Evolutionary conservation across 108 stramenopile genomes (phyloP), one percentile per base, ranked within the genome.

Genomic region (Cyclotella cryptica): DNA sequence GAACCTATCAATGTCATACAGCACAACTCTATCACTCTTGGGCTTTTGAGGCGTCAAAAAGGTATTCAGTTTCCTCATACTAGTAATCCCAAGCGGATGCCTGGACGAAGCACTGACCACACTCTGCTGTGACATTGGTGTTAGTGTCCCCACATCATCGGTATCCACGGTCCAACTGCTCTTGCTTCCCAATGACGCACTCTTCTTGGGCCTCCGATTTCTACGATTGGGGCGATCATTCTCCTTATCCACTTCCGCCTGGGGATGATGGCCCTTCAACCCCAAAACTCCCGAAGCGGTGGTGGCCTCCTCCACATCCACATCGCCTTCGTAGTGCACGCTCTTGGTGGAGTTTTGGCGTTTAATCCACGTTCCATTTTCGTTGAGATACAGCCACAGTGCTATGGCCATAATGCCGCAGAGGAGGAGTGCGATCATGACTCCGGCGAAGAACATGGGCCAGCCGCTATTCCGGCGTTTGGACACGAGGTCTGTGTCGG

Each of bases 251-350:
- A 59, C 42, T 41, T 28, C 59, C 68, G 76, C 62, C 21, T n/a
- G 41, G 0, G 76, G 76, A 49, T 77, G 76, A 63, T 77, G 76
- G 43, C 76, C 76, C 49, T 77, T 77, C 14, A 68, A 54, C 40
- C 76, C 76, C 49, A 77, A 67, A 0, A 69, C 59, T 29, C 76
- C 76, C 42, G 59, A 69, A 18, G 68, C 60, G 10, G 68, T 77
- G 22, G 57, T 62, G 51, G 59, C 68, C 9, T 28, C 66, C 47
- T 76, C 75, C 45, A 60, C n/a, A 76, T 76, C 67, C 17, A 45
- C 75, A 29, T 69, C 60, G 15, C 58, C 67, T 19, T 69, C 22
- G 69, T 69, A 69, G 46, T 61, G 45, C 55, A 69, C 68, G 45
- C 47, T 77, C 39, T 69, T 47, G 47, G 42, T 57, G n/a, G 76